Percentiles rank a stretch among this genome's conserved stretches.
Conservation (phyloP, 192 early-diverging fungal genomes). For the Podila epigama region DNA sequence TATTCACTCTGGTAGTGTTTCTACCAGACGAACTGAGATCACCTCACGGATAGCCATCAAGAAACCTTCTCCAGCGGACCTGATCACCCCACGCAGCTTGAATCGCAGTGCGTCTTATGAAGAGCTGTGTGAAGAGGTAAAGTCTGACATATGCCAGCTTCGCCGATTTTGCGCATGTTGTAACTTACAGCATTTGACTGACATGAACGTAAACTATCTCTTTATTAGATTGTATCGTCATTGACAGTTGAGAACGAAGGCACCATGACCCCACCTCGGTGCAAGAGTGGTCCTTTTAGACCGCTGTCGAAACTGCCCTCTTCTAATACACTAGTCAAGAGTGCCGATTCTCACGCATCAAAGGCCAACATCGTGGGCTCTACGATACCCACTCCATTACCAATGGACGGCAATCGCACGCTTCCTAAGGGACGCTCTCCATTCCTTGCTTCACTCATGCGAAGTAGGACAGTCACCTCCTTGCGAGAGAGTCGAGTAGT, state of each 20-base stretch:
- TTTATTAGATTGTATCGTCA: not conserved
- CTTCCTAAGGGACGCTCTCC: not conserved
- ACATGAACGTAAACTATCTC: not conserved
- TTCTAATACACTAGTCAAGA: no score
- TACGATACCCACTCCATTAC: no score
- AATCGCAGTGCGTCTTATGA: not conserved
- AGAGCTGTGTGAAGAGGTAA: not conserved
- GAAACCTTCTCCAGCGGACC: slow-evolving; percentile 8
- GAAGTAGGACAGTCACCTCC: not conserved
- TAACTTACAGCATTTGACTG: not conserved
- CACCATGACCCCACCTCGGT: not conserved
- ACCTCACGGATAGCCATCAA: not conserved
- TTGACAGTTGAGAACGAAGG: not conserved
- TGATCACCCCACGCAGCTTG: not conserved
- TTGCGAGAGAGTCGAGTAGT: no score
- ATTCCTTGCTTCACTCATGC: not conserved
- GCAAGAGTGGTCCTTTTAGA: not conserved
- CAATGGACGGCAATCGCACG: no score
- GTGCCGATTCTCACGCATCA: no score
- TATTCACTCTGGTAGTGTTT: not conserved
- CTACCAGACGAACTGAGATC: not conserved
- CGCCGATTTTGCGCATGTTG: no score
- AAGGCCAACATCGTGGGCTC: no score
- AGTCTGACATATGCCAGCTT: not conserved
- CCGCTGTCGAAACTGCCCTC: no score